Base-by-base conservation (phyloP, 2,329 filamentous ascomycete species). In the Fusarium stilboides region DNA sequence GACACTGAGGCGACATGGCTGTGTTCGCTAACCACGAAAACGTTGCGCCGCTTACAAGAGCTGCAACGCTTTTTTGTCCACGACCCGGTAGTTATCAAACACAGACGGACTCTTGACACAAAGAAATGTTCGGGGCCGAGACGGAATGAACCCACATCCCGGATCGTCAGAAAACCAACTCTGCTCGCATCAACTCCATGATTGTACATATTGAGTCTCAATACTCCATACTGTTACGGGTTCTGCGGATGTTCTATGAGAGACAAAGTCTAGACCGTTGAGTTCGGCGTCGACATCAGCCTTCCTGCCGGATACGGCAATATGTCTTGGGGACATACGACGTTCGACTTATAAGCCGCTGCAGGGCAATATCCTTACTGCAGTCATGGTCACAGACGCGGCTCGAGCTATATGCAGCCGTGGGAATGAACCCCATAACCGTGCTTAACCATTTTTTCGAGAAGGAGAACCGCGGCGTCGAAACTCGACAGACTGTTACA, bases 261-360 rank as follows among this genome's bases (percentile, higher is more conserved):
- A 51, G 44, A 50, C 40, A 44, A 43, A 62, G 71, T 72, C 72
- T 69, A 67, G 72, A 72, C 66, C 72, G 39, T 71, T 37, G 39
- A 57, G 56, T 63, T 62, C 56, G 55, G 57, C 50, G 62, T 54
- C 58, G 50, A 65, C 58, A 73, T 65, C 68, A 71, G 62, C 68
- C 57, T 54, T 58, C 58, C 53, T 64, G 51, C 61, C 68, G 52
- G 49, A 70, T 72, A 49, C 49, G 70, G 71, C 47, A 68, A 64
- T 64, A 26, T 53, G 44, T 61, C 58, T 68, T 49, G 33, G 56
- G 42, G 52, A 54, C 61, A 58, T 62, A 66, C 50, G 45, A 68
- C 47, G 45, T 50, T 62, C 28, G 51, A 59, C 51, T 60, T 57
- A 55, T 44, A 70, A 73, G 61, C 72, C 66, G 59, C 64, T 70